A percentile compares a stretch with the other conserved stretches of the same genome.
These are phyloP conservation scores for Claviceps citrina DNA, from an alignment of 2,329 filamentous ascomycete genomes.

Conservation along the genomic window DNA sequence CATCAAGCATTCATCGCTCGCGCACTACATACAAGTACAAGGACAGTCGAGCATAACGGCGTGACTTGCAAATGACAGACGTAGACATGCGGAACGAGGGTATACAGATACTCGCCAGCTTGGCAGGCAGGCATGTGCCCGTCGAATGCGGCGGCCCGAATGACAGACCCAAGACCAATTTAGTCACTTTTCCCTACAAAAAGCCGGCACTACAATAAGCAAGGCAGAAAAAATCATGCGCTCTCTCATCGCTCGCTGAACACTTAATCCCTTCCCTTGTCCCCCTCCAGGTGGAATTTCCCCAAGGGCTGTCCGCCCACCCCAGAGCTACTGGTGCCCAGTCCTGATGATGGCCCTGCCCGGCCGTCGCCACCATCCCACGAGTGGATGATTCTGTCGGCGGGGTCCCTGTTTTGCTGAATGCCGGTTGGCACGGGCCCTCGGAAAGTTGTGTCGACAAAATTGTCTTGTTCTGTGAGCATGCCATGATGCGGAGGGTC, in stretches of 20 bases:
- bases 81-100: too few species aligned
- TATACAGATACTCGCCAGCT: too few species aligned
- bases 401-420: constrained; percentile 32
- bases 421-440: constrained; percentile 33
- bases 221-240: neutral
- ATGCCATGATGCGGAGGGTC: constrained; percentile 37
- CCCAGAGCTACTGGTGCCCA: constrained; percentile 31
- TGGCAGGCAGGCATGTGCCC: too few species aligned
- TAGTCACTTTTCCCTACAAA: too few species aligned
- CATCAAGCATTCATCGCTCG: too few species aligned
- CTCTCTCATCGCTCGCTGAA: neutral
- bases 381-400: constrained; percentile 47
- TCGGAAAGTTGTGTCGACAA: constrained; percentile 49
- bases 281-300: constrained; percentile 45
- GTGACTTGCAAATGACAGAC: too few species aligned
- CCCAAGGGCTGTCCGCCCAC: constrained; percentile 33
- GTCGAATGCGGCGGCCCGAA: too few species aligned
- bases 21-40: too few species aligned
- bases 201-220: neutral
- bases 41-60: too few species aligned
- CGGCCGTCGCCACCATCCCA: constrained; percentile 35
- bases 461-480: constrained; percentile 33
- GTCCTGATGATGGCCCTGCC: constrained; percentile 19
- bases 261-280: constrained; percentile 14
- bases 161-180: too few species aligned